phyloP scores from a whole-genome alignment of 441 rosid genomes.

The Bocquillonia castaneifolia region DNA sequence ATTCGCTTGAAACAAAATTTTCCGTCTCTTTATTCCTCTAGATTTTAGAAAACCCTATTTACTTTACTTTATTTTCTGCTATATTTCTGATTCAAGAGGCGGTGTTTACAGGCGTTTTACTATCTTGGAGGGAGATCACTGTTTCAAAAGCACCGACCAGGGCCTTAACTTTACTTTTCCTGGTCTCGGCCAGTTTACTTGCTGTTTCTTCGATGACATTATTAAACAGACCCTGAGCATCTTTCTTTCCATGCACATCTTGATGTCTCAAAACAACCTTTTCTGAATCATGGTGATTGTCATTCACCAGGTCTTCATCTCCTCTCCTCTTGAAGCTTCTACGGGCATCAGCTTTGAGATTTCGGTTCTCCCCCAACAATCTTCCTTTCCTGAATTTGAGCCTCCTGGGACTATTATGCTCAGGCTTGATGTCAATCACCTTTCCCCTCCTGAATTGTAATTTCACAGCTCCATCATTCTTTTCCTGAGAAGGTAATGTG shows the following conservation, averaged over 20 bases:
- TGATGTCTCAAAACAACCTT: conserved; percentile 67
- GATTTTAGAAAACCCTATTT: neutral
- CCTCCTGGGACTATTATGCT: conserved; percentile 50
- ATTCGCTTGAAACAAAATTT: neutral
- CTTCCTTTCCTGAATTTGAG: conserved; percentile 65
- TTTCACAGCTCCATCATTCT: conserved; percentile 35
- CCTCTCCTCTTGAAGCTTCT: conserved; percentile 46
- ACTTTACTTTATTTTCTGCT: neutral
- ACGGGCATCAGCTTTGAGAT: conserved; percentile 28
- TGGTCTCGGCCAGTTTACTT: conserved; percentile 60
- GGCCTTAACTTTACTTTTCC: conserved; percentile 86
- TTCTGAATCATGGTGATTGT: conserved; percentile 23
- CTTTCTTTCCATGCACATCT: conserved; percentile 53
- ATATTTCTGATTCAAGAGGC: conserved; percentile 20
- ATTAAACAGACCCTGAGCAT: conserved; percentile 50
- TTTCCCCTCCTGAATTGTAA: conserved; percentile 63
- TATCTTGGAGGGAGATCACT: conserved; percentile 78
- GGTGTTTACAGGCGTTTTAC: conserved; percentile 35
- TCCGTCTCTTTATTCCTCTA: neutral
- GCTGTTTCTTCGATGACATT: conserved; percentile 91
- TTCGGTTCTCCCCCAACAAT: conserved; percentile 32
- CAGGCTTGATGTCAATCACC: conserved; percentile 44
- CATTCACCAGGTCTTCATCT: conserved; percentile 28
- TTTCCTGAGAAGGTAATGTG: conserved; percentile 25
- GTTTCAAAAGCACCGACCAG: conserved; percentile 93